phyloP scores from a whole-genome alignment of 768 basidiomycete genomes.

The Sporobolomyces roseus region DNA sequence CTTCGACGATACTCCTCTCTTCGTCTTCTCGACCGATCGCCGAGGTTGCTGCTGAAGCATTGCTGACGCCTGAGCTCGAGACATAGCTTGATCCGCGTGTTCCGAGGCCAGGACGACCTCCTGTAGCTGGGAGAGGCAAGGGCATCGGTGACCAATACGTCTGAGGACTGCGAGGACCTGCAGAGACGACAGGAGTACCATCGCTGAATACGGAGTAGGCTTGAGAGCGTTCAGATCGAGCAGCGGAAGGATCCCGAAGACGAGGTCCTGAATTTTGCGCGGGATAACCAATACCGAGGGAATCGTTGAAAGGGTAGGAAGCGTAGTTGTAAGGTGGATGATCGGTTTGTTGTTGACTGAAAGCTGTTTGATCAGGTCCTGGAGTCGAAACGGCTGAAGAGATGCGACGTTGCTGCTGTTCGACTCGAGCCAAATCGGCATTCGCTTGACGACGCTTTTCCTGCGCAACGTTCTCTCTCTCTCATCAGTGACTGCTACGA shows the following conservation, averaged over 20 bases:
- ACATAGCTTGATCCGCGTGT: constrained; percentile 22
- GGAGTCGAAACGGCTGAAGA: constrained; percentile 30
- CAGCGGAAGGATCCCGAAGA: constrained; percentile 13
- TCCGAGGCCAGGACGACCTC: constrained; percentile 14
- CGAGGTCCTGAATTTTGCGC: neutral
- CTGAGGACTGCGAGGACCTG: neutral
- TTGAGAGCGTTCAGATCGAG: constrained; percentile 22
- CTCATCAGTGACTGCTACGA: too few species aligned
- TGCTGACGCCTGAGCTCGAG: constrained; percentile 18
- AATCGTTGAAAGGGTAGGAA: constrained; percentile 9
- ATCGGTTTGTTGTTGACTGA: constrained; percentile 13
- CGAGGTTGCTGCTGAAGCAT: neutral
- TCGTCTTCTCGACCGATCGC: neutral
- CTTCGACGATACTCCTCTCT: constrained; percentile 18
- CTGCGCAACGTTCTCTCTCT: too few species aligned
- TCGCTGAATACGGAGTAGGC: constrained; percentile 26
- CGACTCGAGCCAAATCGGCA: constrained; percentile 24
- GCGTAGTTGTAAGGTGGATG: constrained; percentile 11
- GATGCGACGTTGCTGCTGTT: constrained; percentile 23
- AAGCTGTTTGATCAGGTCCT: constrained; percentile 4
- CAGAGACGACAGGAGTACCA: neutral
- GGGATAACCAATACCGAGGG: constrained; percentile 21
- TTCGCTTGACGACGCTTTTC: constrained; percentile 44
- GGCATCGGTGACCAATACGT: constrained; percentile 5
- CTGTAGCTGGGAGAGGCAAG: neutral